Evolutionary conservation across 192 early-diverging fungal species (phyloP).

Genomic region (Mortierella hygrophila): DNA sequence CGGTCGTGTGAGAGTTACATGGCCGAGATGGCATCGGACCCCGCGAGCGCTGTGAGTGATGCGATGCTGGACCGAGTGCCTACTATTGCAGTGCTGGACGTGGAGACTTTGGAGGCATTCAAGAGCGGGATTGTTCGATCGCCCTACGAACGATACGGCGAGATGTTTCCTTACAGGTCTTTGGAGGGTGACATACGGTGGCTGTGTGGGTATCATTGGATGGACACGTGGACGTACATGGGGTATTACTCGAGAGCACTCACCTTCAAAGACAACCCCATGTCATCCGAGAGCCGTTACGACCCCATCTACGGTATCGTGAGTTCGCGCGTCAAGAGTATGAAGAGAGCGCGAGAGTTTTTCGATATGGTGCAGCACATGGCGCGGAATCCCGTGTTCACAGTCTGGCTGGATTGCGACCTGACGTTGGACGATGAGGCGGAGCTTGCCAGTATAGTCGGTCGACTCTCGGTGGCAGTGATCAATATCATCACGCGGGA

Average conservation of each 20-base stretch:
- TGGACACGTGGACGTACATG: neutral
- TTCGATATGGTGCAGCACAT: neutral
- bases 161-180: neutral
- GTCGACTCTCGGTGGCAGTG: neutral
- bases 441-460: neutral
- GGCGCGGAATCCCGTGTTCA: neutral
- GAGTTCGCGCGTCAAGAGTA: neutral
- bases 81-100: neutral
- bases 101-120: neutral
- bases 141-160: neutral
- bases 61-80: neutral
- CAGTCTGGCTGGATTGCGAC: neutral
- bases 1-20: neutral
- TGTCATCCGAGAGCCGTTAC: neutral
- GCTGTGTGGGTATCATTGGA: slow-evolving; percentile 22
- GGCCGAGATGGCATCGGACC: neutral
- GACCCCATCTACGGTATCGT: neutral
- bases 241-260: neutral
- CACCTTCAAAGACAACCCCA: neutral
- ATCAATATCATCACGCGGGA: neutral
- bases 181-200: slow-evolving; percentile 14
- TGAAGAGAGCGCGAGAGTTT: neutral
- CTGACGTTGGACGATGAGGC: neutral
- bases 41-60: neutral
- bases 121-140: neutral